These are phyloP conservation scores for Amanita jacksonii DNA, from an alignment of 768 basidiomycete species.

Conservation along the genomic window DNA sequence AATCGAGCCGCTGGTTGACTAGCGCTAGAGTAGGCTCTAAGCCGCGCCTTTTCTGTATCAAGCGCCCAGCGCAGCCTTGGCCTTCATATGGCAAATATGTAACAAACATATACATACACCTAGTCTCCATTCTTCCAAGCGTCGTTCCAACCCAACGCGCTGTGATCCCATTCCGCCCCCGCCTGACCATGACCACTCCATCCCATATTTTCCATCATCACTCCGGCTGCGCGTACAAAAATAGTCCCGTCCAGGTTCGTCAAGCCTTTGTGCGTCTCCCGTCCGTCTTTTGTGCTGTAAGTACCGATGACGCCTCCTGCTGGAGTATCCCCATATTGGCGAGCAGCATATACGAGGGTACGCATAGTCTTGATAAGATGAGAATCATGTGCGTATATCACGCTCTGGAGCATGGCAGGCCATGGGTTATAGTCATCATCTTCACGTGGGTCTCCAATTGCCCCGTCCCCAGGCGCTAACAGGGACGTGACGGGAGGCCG, in stretches of 20 bases:
- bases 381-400: conserved; percentile 39
- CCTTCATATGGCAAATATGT: too few species aligned
- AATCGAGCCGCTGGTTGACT: too few species aligned
- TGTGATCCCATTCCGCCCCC: conserved; percentile 41
- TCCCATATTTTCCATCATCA: conserved; percentile 44
- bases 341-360: conserved; percentile 37
- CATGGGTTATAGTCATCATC: conserved; percentile 41
- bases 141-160: conserved; percentile 51
- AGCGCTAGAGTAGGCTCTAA: too few species aligned
- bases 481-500: conserved; percentile 23
- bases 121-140: conserved; percentile 37
- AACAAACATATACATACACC: too few species aligned
- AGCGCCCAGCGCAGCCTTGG: too few species aligned
- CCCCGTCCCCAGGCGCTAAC: conserved; percentile 11
- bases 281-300: conserved; percentile 21
- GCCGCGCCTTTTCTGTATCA: too few species aligned
- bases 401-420: conserved; percentile 36
- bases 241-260: conserved; percentile 42
- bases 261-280: conserved; percentile 38
- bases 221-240: conserved; percentile 48
- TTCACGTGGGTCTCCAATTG: conserved; percentile 27
- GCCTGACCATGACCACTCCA: conserved; percentile 46
- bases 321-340: conserved; percentile 33
- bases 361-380: conserved; percentile 43
- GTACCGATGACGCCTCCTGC: conserved; percentile 34